Evolutionary conservation across 1,139 yeast species (phyloP).

Genomic region (Yamadazyma spencermartinsiae): DNA sequence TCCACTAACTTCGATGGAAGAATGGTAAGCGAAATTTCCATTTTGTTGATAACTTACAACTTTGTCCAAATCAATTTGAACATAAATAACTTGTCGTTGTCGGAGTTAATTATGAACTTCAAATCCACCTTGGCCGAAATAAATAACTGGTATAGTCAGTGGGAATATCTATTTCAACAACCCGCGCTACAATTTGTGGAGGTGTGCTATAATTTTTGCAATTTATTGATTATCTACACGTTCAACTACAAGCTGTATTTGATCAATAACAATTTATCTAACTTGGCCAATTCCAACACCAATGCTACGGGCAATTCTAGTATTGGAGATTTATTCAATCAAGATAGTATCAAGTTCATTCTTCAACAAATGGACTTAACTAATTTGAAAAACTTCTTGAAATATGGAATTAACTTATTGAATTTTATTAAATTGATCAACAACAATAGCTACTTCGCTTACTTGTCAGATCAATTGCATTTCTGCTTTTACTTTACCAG

Average conservation of each 20-base stretch:
- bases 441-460: conserved; percentile 65
- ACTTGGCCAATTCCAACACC: conserved; percentile 10
- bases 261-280: conserved; percentile 11
- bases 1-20: conserved; percentile 83
- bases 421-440: conserved; percentile 41
- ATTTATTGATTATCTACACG: conserved; percentile 46
- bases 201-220: conserved; percentile 67
- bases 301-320: conserved; percentile 2
- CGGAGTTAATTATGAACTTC: conserved; percentile 26
- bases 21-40: conserved; percentile 76
- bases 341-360: conserved; percentile 26
- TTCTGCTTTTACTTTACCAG: conserved; percentile 56
- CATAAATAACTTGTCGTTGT: conserved; percentile 17
- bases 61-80: conserved; percentile 49
- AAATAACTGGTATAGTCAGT: conserved; percentile 64
- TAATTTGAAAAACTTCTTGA: conserved; percentile 25
- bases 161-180: conserved; percentile 72
- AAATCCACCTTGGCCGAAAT: conserved; percentile 36
- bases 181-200: conserved; percentile 79
- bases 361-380: conserved; percentile 22
- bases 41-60: conserved; percentile 62
- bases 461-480: conserved; percentile 67
- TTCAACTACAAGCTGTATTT: conserved; percentile 28
- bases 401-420: conserved; percentile 45
- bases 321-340: conserved; percentile 19